Evolutionary conservation across 2,329 filamentous ascomycete species (phyloP).

Genomic region (Grosmannia serpens): DNA sequence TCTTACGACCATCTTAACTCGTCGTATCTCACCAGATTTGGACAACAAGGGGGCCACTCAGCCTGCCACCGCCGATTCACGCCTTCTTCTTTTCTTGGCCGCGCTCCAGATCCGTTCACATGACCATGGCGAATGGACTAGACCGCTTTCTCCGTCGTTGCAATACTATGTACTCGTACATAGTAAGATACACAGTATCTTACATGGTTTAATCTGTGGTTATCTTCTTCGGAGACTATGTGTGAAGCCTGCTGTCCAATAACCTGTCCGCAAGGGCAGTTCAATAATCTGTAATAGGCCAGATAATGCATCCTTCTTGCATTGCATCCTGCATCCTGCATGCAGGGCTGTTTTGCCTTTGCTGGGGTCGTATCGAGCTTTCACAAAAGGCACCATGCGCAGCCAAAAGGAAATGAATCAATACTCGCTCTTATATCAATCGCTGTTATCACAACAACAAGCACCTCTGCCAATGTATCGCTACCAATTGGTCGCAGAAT

Average conservation of each 20-base stretch:
- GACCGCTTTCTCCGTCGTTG: not conserved
- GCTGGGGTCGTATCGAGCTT: not conserved
- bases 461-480: not conserved
- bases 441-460: not conserved
- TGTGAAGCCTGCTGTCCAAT: not conserved
- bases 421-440: not conserved
- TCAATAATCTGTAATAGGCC: not conserved
- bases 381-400: not conserved
- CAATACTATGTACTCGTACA: not conserved
- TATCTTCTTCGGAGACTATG: not conserved
- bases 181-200: no score
- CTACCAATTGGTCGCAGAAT: not conserved
- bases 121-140: not conserved
- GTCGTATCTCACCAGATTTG: no score
- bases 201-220: not conserved
- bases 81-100: not conserved
- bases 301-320: not conserved
- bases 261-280: not conserved
- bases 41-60: not conserved
- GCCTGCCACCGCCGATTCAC: not conserved
- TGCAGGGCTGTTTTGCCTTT: not conserved
- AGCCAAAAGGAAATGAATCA: not conserved
- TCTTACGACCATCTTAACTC: not conserved
- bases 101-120: not conserved
- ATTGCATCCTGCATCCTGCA: not conserved